Conservation (phyloP, 23 red algal species). For the Gracilaria caudata region DNA sequence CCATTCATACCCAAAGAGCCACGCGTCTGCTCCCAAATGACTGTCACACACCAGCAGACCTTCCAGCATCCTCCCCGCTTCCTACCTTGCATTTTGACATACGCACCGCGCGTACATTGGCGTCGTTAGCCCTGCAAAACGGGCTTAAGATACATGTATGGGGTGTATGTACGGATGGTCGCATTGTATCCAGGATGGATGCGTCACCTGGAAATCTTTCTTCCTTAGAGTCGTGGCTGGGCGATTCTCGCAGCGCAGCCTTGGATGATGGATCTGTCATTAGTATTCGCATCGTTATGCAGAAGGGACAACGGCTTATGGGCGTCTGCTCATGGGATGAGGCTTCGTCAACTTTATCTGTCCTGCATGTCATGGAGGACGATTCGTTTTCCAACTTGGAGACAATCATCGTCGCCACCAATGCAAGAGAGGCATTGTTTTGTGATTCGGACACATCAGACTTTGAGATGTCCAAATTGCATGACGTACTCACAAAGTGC, state of each 20-base stretch:
- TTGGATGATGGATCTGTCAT: slow-evolving; percentile 64
- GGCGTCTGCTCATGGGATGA: slow-evolving; percentile 64
- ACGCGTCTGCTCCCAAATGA: slow-evolving; percentile 21
- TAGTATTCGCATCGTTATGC: slow-evolving; percentile 33
- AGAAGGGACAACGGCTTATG: slow-evolving; percentile 22
- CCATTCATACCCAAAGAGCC: slow-evolving; percentile 19
- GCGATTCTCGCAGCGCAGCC: not conserved
- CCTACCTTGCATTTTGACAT: slow-evolving; percentile 47
- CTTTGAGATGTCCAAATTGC: slow-evolving; percentile 60
- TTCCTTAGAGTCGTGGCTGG: slow-evolving; percentile 9
- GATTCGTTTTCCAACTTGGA: slow-evolving; percentile 67
- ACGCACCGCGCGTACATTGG: slow-evolving; percentile 39
- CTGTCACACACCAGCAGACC: slow-evolving; percentile 23
- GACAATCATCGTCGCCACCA: slow-evolving; percentile 47
- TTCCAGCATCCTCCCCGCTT: slow-evolving; percentile 36
- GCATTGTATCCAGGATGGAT: slow-evolving; percentile 20
- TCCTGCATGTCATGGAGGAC: slow-evolving; percentile 55
- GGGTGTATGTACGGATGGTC: slow-evolving; percentile 37
- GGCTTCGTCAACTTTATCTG: slow-evolving; percentile 3
- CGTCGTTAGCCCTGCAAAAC: slow-evolving; percentile 32
- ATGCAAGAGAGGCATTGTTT: slow-evolving; percentile 59
- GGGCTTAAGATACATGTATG: slow-evolving; percentile 51
- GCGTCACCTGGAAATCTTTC: slow-evolving; percentile 42
- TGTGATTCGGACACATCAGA: slow-evolving; percentile 42
- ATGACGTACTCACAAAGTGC: slow-evolving; percentile 47